Evolutionary conservation across 169 alveolate genomes (phyloP).

Genomic region (Plasmodium yoelii): DNA sequence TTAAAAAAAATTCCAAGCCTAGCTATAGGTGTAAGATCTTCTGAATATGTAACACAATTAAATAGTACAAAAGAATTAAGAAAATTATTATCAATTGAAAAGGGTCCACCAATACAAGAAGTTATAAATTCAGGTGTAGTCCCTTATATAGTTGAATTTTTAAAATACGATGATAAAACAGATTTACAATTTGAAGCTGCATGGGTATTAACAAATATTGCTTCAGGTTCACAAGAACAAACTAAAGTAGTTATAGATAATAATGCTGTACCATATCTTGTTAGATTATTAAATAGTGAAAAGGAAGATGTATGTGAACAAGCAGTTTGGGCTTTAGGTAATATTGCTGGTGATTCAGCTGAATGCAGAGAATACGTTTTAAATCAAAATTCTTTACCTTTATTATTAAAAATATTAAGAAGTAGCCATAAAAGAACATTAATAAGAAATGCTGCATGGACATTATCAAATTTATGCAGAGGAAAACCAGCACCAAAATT

Average conservation of each 20-base stretch:
- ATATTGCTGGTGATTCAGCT: conserved; percentile 98
- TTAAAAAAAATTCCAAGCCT: conserved; percentile 80
- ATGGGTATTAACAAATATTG: conserved; percentile 97
- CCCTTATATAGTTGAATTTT: conserved; percentile 93
- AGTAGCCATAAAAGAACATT: conserved; percentile 91
- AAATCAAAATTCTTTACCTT: conserved; percentile 91
- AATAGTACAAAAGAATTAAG: conserved; percentile 92
- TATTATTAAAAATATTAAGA: conserved; percentile 84
- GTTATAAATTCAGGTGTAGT: conserved; percentile 96
- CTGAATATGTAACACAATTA: conserved; percentile 87
- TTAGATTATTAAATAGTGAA: conserved; percentile 90
- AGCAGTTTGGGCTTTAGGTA: conserved; percentile 98
- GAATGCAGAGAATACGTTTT: conserved; percentile 93
- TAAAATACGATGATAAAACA: conserved; percentile 90
- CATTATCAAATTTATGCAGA: conserved; percentile 95
- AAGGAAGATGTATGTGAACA: conserved; percentile 96
- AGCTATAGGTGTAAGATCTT: conserved; percentile 85
- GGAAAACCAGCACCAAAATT: conserved; percentile 95
- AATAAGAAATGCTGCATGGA: conserved; percentile 97
- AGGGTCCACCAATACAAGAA: conserved; percentile 95
- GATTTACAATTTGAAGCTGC: conserved; percentile 98
- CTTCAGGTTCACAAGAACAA: conserved; percentile 96
- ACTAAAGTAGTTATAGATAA: conserved; percentile 91
- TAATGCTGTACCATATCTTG: conserved; percentile 90
- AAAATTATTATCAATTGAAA: conserved; percentile 92